Conservation (phyloP, 225 moss, liverwort and hornwort species). For the Climacium dendroides region DNA sequence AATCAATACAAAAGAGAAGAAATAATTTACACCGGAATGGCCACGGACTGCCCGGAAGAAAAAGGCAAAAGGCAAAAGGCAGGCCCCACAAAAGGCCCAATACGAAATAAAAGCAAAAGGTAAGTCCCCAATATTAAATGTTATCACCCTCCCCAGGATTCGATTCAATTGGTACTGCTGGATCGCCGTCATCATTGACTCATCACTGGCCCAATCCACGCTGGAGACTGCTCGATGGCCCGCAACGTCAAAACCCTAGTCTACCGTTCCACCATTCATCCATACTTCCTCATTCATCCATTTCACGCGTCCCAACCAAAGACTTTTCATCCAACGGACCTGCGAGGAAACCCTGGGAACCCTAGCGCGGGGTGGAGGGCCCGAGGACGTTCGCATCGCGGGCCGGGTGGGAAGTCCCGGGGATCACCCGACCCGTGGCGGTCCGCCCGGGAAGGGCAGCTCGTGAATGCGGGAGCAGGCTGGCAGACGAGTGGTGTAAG, state of each 20-base stretch:
- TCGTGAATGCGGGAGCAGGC: constrained; percentile 10
- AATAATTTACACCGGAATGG: too few relatives aligned
- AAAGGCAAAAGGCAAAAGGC: background rate
- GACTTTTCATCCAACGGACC: background rate
- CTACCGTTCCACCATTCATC: background rate
- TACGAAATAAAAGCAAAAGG: background rate
- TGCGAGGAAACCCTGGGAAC: background rate
- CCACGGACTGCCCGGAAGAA: background rate
- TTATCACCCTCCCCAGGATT: background rate
- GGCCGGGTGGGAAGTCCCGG: background rate
- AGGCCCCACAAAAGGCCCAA: too few relatives aligned
- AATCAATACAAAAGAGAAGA: background rate
- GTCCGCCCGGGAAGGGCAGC: background rate
- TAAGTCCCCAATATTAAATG: background rate
- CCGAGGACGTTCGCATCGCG: background rate
- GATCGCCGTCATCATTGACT: constrained; percentile 15
- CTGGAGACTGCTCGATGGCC: background rate
- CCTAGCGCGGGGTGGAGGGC: background rate
- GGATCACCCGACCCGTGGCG: background rate
- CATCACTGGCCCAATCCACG: background rate
- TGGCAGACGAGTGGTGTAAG: background rate
- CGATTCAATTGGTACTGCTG: background rate
- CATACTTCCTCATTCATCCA: background rate
- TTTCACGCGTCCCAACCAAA: too few relatives aligned
- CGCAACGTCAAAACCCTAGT: background rate